Base-by-base conservation (phyloP, 164 flowering plant species). In the Amborella trichopoda region DNA sequence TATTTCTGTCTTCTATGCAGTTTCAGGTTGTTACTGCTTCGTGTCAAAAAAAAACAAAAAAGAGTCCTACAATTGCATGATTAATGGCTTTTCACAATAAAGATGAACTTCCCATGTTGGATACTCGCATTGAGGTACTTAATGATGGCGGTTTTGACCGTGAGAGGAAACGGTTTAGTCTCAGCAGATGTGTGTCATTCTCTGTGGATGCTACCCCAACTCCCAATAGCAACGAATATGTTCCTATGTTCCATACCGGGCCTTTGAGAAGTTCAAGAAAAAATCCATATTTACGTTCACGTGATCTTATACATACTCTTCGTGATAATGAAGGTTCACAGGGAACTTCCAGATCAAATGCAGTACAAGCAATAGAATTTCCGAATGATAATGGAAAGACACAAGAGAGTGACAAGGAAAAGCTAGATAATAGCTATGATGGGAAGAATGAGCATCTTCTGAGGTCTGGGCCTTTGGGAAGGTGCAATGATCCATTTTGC, bases 401-500 rank as follows among this genome's bases (percentile, higher is more conserved):
- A n/a, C n/a, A n/a, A n/a, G n/a, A n/a, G n/a, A n/a, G n/a, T 44
- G 37, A 61, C 32, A 58, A 67, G 46, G 70, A 61, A 23, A 59
- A 69, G 72, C 33, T 54, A 8, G 52, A 58, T 26, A 65, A 66
- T 17, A 49, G 55, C 13, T 51, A 57, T 62, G 53, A 23, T 30
- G 59, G 53, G 14, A 74, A 56, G 56, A 85, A 85, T 61, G 88
- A 72, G 42, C 86, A 85, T 71, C 63, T 85, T 41, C 41, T 76
- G 70, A 79, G 53, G 60, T 90, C 97, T 49, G 94, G 97, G 39
- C 86, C 65, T 34, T 34, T 90, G 48, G 95, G 97, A 43, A 65
- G 69, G 67, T 90, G 97, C 68, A 70, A 83, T 52, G 88, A 90
- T 63, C 94, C 97, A 46, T 85, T 75, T 54, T 90, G 97, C 70